These are phyloP conservation scores for Tetrapisispora nanseiensis DNA, from an alignment of 805 yeast genomes.

Conservation along the genomic window DNA sequence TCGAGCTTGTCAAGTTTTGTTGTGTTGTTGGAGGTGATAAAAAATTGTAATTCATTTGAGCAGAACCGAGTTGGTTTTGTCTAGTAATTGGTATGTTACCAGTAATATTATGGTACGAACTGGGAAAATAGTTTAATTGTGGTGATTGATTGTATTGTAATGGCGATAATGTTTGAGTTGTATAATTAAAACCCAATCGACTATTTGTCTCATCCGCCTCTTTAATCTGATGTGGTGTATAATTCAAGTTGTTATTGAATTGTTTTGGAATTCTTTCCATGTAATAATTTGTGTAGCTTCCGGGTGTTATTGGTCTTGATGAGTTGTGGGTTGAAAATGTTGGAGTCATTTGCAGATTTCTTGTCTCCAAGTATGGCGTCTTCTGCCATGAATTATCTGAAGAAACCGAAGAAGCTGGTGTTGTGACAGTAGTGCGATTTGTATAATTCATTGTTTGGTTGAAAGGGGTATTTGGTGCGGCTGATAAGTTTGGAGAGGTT, in stretches of 20 bases:
- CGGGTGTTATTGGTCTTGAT: not conserved
- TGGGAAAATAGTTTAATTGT: not conserved
- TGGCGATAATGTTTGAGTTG: not conserved
- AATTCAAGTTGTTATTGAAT: not conserved
- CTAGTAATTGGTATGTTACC: not conserved
- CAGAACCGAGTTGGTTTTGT: not conserved
- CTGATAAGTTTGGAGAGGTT: not conserved
- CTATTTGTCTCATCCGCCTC: not conserved
- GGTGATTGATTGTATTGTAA: not conserved
- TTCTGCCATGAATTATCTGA: conserved; percentile 2
- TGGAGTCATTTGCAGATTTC: not conserved
- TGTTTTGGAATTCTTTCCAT: not conserved
- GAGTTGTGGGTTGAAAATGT: not conserved
- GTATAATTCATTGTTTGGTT: not conserved
- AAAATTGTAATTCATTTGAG: not conserved
- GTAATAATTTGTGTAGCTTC: not conserved
- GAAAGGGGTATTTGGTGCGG: no score
- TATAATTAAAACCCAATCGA: not conserved
- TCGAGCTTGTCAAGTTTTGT: not conserved
- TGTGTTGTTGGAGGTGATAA: not conserved
- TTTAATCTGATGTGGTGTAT: not conserved
- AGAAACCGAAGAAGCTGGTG: conserved; percentile 1
- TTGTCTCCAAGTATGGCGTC: not conserved
- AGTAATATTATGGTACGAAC: not conserved
- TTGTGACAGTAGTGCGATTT: not conserved